Percentiles rank a stretch among this genome's conserved stretches.
Conservation (phyloP, 148 eudicot genomes). For the Rhododendron williamsianum region DNA sequence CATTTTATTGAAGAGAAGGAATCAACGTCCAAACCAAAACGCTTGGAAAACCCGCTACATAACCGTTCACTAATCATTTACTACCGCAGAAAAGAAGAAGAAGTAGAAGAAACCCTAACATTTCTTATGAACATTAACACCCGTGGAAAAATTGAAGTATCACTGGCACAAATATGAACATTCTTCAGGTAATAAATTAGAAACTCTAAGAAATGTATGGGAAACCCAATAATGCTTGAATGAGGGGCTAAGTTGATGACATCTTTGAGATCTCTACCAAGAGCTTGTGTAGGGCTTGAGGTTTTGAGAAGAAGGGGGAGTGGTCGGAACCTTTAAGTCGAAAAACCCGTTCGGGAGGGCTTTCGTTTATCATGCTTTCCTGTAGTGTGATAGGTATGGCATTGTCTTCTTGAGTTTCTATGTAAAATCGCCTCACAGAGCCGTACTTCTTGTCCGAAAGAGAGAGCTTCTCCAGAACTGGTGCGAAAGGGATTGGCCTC, state of each 20-base stretch:
- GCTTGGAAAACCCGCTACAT: background rate
- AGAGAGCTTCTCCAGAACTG: slow-evolving; percentile 70
- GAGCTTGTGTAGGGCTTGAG: slow-evolving; percentile 76
- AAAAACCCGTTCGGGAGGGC: slow-evolving; percentile 72
- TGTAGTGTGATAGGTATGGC: slow-evolving; percentile 57
- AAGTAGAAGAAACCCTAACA: background rate
- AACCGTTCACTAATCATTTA: background rate
- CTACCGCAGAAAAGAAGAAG: background rate
- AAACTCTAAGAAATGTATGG: background rate
- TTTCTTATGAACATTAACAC: background rate
- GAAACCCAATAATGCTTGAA: background rate
- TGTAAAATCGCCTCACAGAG: slow-evolving; percentile 70
- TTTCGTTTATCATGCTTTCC: slow-evolving; percentile 49
- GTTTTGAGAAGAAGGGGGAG: slow-evolving; percentile 94
- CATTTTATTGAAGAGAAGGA: background rate
- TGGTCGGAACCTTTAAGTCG: slow-evolving; percentile 86
- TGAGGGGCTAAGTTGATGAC: slow-evolving; percentile 16
- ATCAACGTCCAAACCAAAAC: background rate
- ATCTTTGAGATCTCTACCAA: slow-evolving; percentile 68
- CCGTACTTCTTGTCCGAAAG: slow-evolving; percentile 60
- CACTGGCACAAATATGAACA: slow-evolving; percentile 5
- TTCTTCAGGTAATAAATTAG: background rate
- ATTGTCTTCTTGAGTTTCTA: slow-evolving; percentile 70
- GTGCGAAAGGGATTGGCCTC: slow-evolving; percentile 85
- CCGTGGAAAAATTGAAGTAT: background rate